These are phyloP conservation scores for Mangifera indica DNA, from an alignment of 345 rosid genomes.

Conservation along the genomic window DNA sequence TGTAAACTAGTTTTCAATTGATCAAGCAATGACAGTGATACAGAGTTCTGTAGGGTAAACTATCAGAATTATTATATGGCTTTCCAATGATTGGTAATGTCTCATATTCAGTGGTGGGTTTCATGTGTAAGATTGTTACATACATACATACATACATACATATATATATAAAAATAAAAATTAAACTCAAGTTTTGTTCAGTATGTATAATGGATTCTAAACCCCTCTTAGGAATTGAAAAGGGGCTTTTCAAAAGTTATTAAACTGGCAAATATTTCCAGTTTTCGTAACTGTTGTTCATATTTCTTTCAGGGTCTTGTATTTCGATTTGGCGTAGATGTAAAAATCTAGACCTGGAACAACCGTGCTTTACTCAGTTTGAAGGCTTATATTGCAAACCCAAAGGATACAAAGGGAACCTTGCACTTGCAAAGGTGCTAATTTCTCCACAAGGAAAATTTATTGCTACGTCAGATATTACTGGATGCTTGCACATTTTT, in stretches of 20 bases:
- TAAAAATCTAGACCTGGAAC: slow-evolving; percentile 50
- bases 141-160: neutral
- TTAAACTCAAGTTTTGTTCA: neutral
- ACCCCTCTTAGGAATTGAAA: slow-evolving; percentile 4
- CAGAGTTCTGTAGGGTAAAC: neutral
- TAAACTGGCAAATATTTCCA: neutral
- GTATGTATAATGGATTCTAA: neutral
- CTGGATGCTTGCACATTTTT: slow-evolving; percentile 64
- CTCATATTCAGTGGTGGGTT: neutral
- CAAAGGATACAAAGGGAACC: slow-evolving; percentile 36
- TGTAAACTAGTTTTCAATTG: neutral
- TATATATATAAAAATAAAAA: too few species aligned
- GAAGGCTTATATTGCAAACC: slow-evolving; percentile 54
- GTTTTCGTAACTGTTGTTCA: slow-evolving; percentile 14
- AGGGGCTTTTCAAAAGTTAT: neutral
- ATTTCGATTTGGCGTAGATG: slow-evolving; percentile 71
- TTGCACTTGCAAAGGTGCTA: slow-evolving; percentile 69
- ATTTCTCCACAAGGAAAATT: slow-evolving; percentile 70
- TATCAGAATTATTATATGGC: slow-evolving; percentile 1
- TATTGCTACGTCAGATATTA: slow-evolving; percentile 68
- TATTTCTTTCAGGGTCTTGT: slow-evolving; percentile 50
- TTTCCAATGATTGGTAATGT: neutral
- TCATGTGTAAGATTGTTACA: neutral
- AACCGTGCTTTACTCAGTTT: slow-evolving; percentile 52
- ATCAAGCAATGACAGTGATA: neutral